phyloP scores from a whole-genome alignment of 495 filamentous ascomycete species.

The Penicillium chermesinum region DNA sequence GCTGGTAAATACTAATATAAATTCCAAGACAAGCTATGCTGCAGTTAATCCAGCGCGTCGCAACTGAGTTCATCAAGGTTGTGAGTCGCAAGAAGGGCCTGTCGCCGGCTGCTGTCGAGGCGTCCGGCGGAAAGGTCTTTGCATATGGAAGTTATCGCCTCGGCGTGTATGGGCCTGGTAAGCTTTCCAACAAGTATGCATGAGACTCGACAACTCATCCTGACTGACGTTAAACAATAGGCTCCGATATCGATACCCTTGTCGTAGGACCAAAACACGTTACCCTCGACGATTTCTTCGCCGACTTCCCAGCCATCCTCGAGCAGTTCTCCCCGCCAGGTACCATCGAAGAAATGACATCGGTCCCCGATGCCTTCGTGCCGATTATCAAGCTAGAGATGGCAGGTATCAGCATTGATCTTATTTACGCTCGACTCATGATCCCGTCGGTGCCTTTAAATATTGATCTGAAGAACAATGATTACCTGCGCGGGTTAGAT shows the following conservation, averaged over 20 bases:
- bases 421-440: constrained; percentile 81
- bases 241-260: constrained; percentile 96
- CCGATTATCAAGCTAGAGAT: constrained; percentile 95
- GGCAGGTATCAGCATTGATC: constrained; percentile 84
- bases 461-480: constrained; percentile 73
- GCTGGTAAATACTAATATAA: not conserved
- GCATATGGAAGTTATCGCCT: constrained; percentile 92
- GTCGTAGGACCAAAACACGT: constrained; percentile 87
- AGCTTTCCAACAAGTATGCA: constrained; percentile 4
- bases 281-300: constrained; percentile 81
- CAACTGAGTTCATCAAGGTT: constrained; percentile 75
- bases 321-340: constrained; percentile 64
- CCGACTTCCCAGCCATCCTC: constrained; percentile 73
- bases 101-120: constrained; percentile 67
- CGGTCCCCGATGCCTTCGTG: constrained; percentile 83
- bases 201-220: not conserved
- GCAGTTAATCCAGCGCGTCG: constrained; percentile 66
- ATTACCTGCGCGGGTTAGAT: constrained; percentile 76
- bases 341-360: constrained; percentile 78
- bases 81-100: constrained; percentile 73
- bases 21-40: constrained; percentile 50
- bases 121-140: constrained; percentile 83
- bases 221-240: constrained; percentile 31
- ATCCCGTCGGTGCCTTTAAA: constrained; percentile 65
- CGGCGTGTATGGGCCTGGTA: constrained; percentile 86